Evolutionary conservation across 192 early-diverging fungal genomes (phyloP).

Genomic region (Coemansia aciculifera): DNA sequence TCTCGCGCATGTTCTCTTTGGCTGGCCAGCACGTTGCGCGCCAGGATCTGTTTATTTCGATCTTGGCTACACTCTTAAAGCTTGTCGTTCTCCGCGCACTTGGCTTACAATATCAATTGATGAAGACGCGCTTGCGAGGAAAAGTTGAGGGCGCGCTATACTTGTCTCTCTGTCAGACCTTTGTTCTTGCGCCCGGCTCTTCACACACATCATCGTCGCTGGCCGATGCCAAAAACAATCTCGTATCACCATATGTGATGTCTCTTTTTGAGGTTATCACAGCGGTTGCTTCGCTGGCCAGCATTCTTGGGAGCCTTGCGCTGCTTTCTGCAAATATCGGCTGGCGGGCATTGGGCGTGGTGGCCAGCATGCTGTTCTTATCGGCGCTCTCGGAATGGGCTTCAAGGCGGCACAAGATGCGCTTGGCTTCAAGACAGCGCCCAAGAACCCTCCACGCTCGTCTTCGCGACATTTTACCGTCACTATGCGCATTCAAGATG

Average conservation of each 20-base stretch:
- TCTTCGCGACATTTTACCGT: conserved; percentile 23
- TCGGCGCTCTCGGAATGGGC: conserved; percentile 14
- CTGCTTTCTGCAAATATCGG: conserved; percentile 20
- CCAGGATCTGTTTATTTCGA: not conserved
- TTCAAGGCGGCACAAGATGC: conserved; percentile 10
- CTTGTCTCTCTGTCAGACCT: conserved; percentile 11
- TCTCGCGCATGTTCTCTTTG: conserved; percentile 17
- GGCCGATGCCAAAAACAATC: not conserved
- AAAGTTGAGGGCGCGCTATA: conserved; percentile 15
- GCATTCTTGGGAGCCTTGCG: conserved; percentile 17
- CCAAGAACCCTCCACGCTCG: conserved; percentile 20
- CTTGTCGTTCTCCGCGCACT: conserved; percentile 10
- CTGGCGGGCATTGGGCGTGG: conserved; percentile 4
- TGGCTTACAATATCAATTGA: not conserved
- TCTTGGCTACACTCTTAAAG: not conserved
- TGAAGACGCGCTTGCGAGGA: not conserved
- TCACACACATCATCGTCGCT: conserved; percentile 7
- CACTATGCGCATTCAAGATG: conserved; percentile 28
- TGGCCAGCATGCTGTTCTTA: conserved; percentile 2
- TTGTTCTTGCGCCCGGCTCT: conserved; percentile 15
- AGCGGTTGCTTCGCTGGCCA: not conserved
- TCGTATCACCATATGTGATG: conserved; percentile 15
- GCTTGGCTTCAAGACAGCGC: not conserved
- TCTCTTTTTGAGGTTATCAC: conserved; percentile 9
- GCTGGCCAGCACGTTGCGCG: not conserved